Conservation (phyloP, 768 basidiomycete genomes). For the Tylopilus vinaceipallidus region DNA sequence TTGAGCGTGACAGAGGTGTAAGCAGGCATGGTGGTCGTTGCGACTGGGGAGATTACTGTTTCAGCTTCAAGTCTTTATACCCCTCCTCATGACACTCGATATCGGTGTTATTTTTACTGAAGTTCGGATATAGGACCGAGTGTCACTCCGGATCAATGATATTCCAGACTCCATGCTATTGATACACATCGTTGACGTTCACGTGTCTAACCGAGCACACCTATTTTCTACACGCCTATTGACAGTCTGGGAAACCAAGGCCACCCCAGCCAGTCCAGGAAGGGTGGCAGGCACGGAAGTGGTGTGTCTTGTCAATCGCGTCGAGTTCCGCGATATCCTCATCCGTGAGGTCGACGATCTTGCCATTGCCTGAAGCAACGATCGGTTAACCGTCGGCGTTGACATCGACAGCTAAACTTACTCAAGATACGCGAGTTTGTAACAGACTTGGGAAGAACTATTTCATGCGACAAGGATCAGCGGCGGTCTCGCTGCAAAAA, state of each 20-base stretch:
- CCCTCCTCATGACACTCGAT: background rate
- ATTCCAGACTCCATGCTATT: background rate
- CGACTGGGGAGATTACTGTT: background rate
- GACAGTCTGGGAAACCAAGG: conserved; percentile 57
- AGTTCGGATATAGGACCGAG: conserved; percentile 1
- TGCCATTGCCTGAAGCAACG: conserved; percentile 43
- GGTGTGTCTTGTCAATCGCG: conserved; percentile 52
- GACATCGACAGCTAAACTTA: conserved; percentile 23
- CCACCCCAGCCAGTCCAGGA: conserved; percentile 58
- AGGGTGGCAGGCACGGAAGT: conserved; percentile 64
- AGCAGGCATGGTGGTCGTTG: conserved; percentile 44
- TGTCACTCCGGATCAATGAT: conserved; percentile 1
- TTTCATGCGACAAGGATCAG: background rate
- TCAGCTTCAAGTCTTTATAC: conserved; percentile 3
- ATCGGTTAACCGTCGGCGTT: background rate
- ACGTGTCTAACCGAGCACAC: background rate
- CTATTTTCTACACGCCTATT: conserved; percentile 13
- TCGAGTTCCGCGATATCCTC: conserved; percentile 59
- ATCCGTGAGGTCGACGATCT: conserved; percentile 54
- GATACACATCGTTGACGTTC: background rate
- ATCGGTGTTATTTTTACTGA: conserved; percentile 3
- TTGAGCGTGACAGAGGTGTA: conserved; percentile 58
- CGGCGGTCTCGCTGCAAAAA: background rate
- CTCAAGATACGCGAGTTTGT: conserved; percentile 58
- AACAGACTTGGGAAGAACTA: conserved; percentile 74